Evolutionary conservation across 1,284 basidiomycete species (phyloP), one percentile per base, ranked within the genome.

Genomic region (Ceraceosorus guamensis): DNA sequence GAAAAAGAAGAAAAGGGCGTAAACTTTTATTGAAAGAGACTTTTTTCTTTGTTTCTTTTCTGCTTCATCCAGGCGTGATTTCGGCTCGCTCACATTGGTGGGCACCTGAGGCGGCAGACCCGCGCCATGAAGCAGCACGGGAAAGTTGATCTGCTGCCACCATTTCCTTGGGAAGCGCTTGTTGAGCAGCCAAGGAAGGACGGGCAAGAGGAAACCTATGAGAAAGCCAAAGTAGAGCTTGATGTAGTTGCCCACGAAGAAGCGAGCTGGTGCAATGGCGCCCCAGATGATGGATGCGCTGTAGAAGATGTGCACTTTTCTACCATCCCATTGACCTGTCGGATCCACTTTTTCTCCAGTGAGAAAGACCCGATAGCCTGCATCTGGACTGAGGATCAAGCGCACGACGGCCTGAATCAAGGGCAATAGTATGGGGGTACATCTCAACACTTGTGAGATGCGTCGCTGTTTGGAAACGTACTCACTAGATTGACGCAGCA

Each of bases 281-380:
- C 79, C 79, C 79, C 77, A 78, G 37, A 79, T 77, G n/a, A 78
- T 75, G 71, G 76, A 77, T 0, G 80, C 80, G 1, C 70, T 71
- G 43, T 70, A 71, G 59, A 76, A 76, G 52, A 76, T 70, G 53
- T 71, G 70, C 10, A 76, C 65, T 37, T 75, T 71, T 5, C 75
- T 57, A 2, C 76, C 77, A 41, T 68, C 70, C 76, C 76, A 78
- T 55, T 78, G 77, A 2, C 75, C 79, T 3, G 78, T 80, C 0
- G 80, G 80, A 56, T 81, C 80, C n/a, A 73, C 62, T 0, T 72
- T 58, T 5, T 69, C 72, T 1, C 78, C 78, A 54, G 79, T 77
- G 16, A 79, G 62, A 59, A 74, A 79, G 6, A 55, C 63, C 0
- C 68, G 56, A 48, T 76, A 73, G 32, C 72, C 71, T 5, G 63